phyloP scores from a whole-genome alignment of 1,139 yeast species.

The Suhomyces guaymorum region DNA sequence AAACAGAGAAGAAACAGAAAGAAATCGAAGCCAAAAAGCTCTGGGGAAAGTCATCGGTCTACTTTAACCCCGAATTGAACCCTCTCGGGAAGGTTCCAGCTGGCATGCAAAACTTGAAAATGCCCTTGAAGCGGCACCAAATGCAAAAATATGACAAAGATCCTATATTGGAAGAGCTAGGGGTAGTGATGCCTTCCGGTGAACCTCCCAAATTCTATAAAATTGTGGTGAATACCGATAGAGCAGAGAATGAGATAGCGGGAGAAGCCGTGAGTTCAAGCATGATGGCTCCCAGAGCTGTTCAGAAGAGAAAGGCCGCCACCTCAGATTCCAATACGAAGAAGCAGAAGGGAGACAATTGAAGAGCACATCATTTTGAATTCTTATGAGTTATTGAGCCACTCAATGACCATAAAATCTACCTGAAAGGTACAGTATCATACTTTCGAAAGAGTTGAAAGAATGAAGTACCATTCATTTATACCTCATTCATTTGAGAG shows the following conservation, averaged over 20 bases:
- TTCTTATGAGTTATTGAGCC: too few relatives aligned
- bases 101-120: slow-evolving; percentile 26
- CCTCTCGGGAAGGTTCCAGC: slow-evolving; percentile 48
- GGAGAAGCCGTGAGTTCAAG: slow-evolving; percentile 7
- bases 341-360: background rate
- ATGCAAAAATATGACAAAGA: slow-evolving; percentile 19
- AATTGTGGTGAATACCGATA: slow-evolving; percentile 33
- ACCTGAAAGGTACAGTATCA: too few relatives aligned
- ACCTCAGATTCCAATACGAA: background rate
- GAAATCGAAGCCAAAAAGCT: slow-evolving; percentile 27
- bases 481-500: too few relatives aligned
- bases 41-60: slow-evolving; percentile 42
- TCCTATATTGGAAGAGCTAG: slow-evolving; percentile 28
- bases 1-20: slow-evolving; percentile 18
- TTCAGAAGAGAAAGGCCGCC: slow-evolving; percentile 5
- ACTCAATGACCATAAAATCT: too few relatives aligned
- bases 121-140: slow-evolving; percentile 24
- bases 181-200: slow-evolving; percentile 38
- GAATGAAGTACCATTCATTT: too few relatives aligned
- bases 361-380: slow-evolving; percentile 1
- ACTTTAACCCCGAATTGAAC: slow-evolving; percentile 48
- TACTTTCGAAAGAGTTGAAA: too few relatives aligned
- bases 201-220: slow-evolving; percentile 45
- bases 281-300: slow-evolving; percentile 8
- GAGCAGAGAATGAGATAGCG: slow-evolving; percentile 5